Base-by-base conservation (phyloP, 495 filamentous ascomycete species). In the Hypomontagnella monticulosa region DNA sequence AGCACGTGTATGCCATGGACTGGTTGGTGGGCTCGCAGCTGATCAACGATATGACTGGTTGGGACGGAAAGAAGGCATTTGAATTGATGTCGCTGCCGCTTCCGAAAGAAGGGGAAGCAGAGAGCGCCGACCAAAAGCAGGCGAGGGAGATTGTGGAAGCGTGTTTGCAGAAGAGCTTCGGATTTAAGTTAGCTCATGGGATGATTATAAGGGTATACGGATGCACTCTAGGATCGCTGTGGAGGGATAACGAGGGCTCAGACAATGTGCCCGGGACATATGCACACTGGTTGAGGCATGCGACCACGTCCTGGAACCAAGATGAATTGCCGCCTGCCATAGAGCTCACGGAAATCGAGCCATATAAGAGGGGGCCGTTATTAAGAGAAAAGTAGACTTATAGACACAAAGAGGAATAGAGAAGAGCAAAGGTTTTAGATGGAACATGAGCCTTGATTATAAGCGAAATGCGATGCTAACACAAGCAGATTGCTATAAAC, bases 161-260 rank as follows among this genome's bases (percentile, higher is more conserved):
- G 16, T 82, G 80, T 51, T 61, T 85, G 51, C 64, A 54, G 41
- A 75, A 64, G 57, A 82, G 81, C 53, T 85, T 81, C 68, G 78
- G 75, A 11, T 80, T 84, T 58, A 86, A 85, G 73, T 65, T 87
- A 11, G 83, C 80, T 0, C 83, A 85, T 69, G 83, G 83, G 0
- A 55, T 84, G 27, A 84, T 83, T 34, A 43, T 83, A 23, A 71
- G 74, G 14, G 77, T 85, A 0, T 70, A 74, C 10, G 75, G 75
- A 18, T 69, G 75, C 4, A 84, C 81, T 2, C 56, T 84, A 10
- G 79, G 81, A 12, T 77, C 76, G 36, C 59, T 82, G 54, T 84
- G 81, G 81, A 75, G 79, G 72, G 78, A 74, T 43, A 40, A 82
- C 68, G 73, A 75, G 10, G 81, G 80, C 14, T 75, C 71, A 23